Evolutionary conservation across 2,329 filamentous ascomycete species (phyloP), one percentile per base, ranked within the genome.

Genomic region (Bipolaris zeicola): DNA sequence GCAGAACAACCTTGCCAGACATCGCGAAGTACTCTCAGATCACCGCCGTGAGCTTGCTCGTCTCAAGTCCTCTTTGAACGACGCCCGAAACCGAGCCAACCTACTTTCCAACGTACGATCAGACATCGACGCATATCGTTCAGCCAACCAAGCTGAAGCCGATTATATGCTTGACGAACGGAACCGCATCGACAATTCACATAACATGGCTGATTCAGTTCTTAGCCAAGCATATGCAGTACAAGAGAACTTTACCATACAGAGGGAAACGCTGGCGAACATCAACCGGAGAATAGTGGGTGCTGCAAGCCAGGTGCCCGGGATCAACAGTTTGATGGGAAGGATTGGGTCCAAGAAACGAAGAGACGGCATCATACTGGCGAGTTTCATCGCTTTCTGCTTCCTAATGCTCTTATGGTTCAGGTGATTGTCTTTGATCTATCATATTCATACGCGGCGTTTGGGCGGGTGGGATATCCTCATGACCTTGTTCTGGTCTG

Each of bases 121-220:
- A 69, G 95, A 99, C 76, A 98, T 98, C 76, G 85, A 92, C 76
- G 88, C 91, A 52, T 97, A 96, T 80, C 90, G 90, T 52, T 86
- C 89, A 47, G 87, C 86, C 54, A 95, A 96, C 73, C 87, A 87
- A 2, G 90, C 89, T 52, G 95, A 98, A 79, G 92, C 92, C 44
- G 94, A 99, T 59, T 99, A 98, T 81, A 97, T 99, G 93, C 84
- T 99, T 26, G 89, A 91, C 68, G 95, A 99, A 83, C 85, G 95
- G 49, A 81, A 83, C 60, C 86, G 90, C 62, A 87, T 99, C 71
- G 95, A 99, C 73, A 89, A 92, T 74, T 96, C 91, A 70, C 90
- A 98, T 77, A 89, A 87, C 66, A 88, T 96, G 82, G 89, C 92
- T 45, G 95, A 99, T 76, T 90, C 86, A 61, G 92, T 99, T 33